Base-by-base conservation (phyloP, 257 asterid species). In the Solanum acaule region DNA sequence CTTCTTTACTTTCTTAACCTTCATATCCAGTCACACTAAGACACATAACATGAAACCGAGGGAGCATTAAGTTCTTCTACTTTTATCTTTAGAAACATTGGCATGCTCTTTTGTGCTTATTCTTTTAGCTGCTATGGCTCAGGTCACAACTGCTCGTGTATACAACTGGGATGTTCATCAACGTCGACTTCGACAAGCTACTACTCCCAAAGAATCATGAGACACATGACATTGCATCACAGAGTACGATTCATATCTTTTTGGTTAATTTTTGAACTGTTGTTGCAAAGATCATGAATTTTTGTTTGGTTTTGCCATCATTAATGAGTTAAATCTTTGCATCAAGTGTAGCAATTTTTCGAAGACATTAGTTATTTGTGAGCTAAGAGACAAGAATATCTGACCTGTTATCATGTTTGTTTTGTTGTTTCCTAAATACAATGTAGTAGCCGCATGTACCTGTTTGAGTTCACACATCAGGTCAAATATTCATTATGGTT, bases 131-230 rank as follows among this genome's bases (percentile, higher is more conserved):
- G n/a, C 82, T 89, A 79, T 65, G 90, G 89, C 76, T 86, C 93
- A 97, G 99, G 99, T 96, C 37, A 96, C 98, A 4, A 94, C 93
- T 78, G 98, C 99, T 84, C 98, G 99, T 20, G 95, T 96, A 65
- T 96, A 96, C 90, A 96, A 96, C 91, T 95, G 98, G 98, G 99
- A 96, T 63, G 98, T 96, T 56, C 98, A 96, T 91, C 98, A 95
- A 89, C 96, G 98, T 35, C 91, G 96, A 90, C 89, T 92, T 85
- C 91, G 93, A n/a, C 98, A 94, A 94, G 90, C 94, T 87, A 87
- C 89, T 42, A 68, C 92, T 6, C 68, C 91, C 83, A 87, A 88
- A 25, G 96, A 94, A 75, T 91, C 93, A 2, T 93, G 89, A 94
- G 86, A 83, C 52, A 56, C n/a, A 14, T 25, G 65, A 15, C 34